Evolutionary conservation across 1,139 yeast species (phyloP), one percentile per base, ranked within the genome.

Genomic region (Nadsonia commutata): DNA sequence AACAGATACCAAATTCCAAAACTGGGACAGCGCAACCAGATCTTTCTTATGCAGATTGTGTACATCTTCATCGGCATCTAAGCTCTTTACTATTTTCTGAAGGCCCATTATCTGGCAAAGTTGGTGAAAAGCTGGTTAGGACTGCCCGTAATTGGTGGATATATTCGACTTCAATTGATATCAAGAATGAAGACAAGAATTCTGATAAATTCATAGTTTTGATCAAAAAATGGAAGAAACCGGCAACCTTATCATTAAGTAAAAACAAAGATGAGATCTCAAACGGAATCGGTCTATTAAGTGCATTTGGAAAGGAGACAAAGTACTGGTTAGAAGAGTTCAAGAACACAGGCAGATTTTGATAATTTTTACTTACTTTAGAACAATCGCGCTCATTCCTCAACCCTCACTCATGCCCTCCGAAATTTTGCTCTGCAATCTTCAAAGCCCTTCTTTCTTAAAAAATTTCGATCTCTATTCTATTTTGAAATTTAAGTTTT

Each of bases 131-230:
- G 40, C 56, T 56, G 43, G 45, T 56, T 6, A 45, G 59, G 4
- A 57, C 61, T 1, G 43, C 51, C 6, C 46, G 50, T 20, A 54
- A 55, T 38, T 57, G 61, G 61, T 57, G 61, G 59, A 45, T 56
- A 2, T 57, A 56, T 39, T 55, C 58, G 59, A 44, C 56, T 4
- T 45, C 45, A 21, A 46, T 57, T 4, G 38, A 52, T 2, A 52
- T 52, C 21, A 48, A 47, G 33, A 9, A 11, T 13, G n/a, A 27
- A 11, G 13, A 27, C n/a, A 7, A 27, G 5, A 27, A 27, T 27
- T 21, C 23, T 13, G 43, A 42, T 17, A 45, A 58, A 7, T 45
- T 50, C 17, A 56, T 54, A 5, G 43, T 56, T 21, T 52, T 56
- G 39, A 59, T 58, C 2, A 43, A 58, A 13, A 52, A 51, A 33